These are phyloP conservation scores for Termitomyces heimii DNA, from an alignment of 768 basidiomycete species.

Conservation along the genomic window DNA sequence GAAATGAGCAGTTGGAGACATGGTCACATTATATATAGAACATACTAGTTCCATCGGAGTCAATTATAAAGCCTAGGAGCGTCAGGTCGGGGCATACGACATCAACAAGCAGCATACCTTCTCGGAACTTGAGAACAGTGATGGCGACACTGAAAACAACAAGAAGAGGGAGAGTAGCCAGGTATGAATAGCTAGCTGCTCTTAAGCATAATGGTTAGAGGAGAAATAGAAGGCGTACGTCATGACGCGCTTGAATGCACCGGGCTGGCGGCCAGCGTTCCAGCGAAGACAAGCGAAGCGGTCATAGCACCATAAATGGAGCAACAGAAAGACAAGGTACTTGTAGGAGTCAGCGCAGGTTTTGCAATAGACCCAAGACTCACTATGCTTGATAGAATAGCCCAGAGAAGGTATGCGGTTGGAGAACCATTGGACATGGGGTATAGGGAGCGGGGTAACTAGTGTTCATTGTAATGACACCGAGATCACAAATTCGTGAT, in stretches of 20 bases:
- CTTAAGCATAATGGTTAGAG: background rate
- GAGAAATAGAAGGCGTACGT: conserved; percentile 45
- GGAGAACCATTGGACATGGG: conserved; percentile 70
- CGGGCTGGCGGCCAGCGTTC: conserved; percentile 72
- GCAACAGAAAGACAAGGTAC: conserved; percentile 64
- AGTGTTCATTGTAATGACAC: background rate
- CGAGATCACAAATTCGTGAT: background rate
- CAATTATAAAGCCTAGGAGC: conserved; percentile 31
- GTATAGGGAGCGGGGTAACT: background rate
- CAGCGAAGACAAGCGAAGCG: conserved; percentile 69
- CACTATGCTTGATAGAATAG: conserved; percentile 61
- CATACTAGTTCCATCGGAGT: conserved; percentile 28
- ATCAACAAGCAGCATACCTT: conserved; percentile 39
- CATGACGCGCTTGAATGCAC: conserved; percentile 86
- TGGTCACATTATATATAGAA: background rate
- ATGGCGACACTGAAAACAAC: conserved; percentile 59
- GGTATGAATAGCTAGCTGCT: conserved; percentile 64
- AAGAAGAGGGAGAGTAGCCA: conserved; percentile 62
- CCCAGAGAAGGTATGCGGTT: conserved; percentile 72
- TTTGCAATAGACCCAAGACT: conserved; percentile 42
- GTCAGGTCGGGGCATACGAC: background rate
- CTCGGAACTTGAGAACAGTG: conserved; percentile 62
- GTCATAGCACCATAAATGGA: conserved; percentile 81
- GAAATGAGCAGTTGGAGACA: background rate
- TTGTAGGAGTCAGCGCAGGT: background rate